Evolutionary conservation across 1,139 yeast genomes (phyloP), one percentile per base, ranked within the genome.

Genomic region (Schwanniomyces etchellsii): DNA sequence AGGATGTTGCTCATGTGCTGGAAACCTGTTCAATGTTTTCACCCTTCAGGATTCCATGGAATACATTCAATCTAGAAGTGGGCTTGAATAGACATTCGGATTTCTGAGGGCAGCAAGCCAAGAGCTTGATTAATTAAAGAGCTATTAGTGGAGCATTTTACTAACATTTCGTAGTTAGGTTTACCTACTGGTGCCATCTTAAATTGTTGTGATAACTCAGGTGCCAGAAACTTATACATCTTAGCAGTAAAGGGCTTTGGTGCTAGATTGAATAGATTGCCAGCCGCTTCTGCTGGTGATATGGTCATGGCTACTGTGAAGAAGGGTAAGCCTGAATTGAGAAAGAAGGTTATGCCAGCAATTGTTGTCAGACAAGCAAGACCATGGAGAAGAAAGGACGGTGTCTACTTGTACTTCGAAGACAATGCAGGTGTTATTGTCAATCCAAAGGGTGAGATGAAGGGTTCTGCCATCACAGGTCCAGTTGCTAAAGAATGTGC

Each of bases 401-500:
- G 99, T 84, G 85, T 88, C 61, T 93, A 70, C 88, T 86, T 93
- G 70, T 93, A 93, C 89, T 93, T 93, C 60, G 99, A 93, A 81
- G 99, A 93, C 77, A 93, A 93, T 66, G 99, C 99, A 50, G 99
- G 99, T 82, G 99, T 93, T 70, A 93, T 93, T 64, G 98, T 91
- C 67, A 93, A 93, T 77, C 98, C 99, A 67, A 93, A 93, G 91
- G 99, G 99, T 79, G 99, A 93, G 77, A 93, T 93, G 98, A 93
- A 93, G 81, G 99, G 99, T 74, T 93, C 98, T 55, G 98, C 98
- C 63, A 91, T 93, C 68, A 93, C 98, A 63, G 99, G 99, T 72
- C 98, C 99, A 60, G 99, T 93, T 64, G 98, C 96, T 71, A 93
- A 91, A 80, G 99, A 93, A 79, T 91, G 98, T 78, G 98, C 99